These are phyloP conservation scores for Rhodofomes roseus DNA, from an alignment of 1,284 basidiomycete genomes.

Conservation along the genomic window DNA sequence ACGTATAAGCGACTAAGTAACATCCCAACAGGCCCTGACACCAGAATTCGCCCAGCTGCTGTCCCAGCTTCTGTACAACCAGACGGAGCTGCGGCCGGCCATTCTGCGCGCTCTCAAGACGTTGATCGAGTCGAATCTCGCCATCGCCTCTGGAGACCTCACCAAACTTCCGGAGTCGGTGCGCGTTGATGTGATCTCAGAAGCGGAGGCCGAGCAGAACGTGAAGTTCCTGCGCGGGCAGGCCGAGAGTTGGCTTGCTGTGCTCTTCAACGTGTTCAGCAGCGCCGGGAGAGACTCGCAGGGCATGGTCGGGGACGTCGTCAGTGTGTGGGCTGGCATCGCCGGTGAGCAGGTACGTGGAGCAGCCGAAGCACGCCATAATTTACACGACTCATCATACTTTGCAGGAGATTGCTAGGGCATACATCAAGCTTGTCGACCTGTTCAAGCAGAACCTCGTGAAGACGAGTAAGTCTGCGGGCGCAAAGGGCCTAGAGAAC, in stretches of 20 bases:
- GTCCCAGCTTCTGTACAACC: constrained; percentile 87
- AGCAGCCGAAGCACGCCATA: neutral
- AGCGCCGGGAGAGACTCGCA: constrained; percentile 77
- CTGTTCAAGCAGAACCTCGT: constrained; percentile 75
- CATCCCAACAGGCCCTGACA: constrained; percentile 53
- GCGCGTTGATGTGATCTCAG: constrained; percentile 37
- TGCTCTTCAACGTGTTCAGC: constrained; percentile 96
- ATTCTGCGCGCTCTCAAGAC: constrained; percentile 81
- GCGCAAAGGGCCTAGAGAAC: constrained; percentile 41
- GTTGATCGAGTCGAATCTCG: constrained; percentile 74
- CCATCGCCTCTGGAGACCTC: constrained; percentile 36
- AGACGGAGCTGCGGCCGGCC: constrained; percentile 79
- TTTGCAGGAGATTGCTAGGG: constrained; percentile 69
- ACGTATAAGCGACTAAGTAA: neutral
- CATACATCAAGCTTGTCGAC: constrained; percentile 76
- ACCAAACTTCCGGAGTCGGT: constrained; percentile 31
- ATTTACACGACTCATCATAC: neutral
- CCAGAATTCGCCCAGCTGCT: constrained; percentile 82
- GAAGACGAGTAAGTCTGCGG: constrained; percentile 30
- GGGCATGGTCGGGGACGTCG: constrained; percentile 85
- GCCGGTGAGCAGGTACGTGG: constrained; percentile 62
- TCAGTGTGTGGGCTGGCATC: constrained; percentile 84
- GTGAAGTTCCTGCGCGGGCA: constrained; percentile 74
- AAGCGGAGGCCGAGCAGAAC: constrained; percentile 63
- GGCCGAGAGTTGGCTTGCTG: constrained; percentile 89